Evolutionary conservation across 2,329 filamentous ascomycete genomes (phyloP).

Genomic region (Colletotrichum sp.): DNA sequence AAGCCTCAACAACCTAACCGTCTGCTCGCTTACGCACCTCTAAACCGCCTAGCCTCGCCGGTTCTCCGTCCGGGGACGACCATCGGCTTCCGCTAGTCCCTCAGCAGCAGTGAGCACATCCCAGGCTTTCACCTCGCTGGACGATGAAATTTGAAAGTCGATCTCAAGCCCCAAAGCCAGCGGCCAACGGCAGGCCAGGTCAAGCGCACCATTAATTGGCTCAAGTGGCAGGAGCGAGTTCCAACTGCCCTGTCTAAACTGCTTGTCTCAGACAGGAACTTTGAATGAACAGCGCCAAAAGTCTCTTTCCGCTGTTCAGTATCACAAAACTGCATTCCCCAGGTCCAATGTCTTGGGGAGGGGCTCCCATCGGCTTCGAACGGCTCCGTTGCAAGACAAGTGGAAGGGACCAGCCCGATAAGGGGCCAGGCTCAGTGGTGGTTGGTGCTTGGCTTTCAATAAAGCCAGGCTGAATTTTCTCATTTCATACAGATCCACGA

Average conservation of each 20-base stretch:
- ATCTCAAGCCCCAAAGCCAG: neutral
- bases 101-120: neutral
- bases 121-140: neutral
- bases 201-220: neutral
- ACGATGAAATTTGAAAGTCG: neutral
- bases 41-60: conserved; percentile 19
- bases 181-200: neutral
- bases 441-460: neutral
- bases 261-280: conserved; percentile 1
- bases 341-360: neutral
- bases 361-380: neutral
- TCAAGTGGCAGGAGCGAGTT: neutral
- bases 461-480: neutral
- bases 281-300: conserved; percentile 7
- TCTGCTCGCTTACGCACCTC: conserved; percentile 18
- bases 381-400: neutral
- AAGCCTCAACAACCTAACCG: conserved; percentile 22
- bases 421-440: neutral
- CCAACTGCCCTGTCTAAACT: conserved; percentile 6
- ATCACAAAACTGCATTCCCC: conserved; percentile 5
- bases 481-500: neutral
- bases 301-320: neutral
- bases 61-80: conserved; percentile 17
- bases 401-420: neutral
- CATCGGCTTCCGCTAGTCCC: conserved; percentile 7